Conservation (phyloP, 2,329 filamentous ascomycete species). For the Aureobasidium sp. region DNA sequence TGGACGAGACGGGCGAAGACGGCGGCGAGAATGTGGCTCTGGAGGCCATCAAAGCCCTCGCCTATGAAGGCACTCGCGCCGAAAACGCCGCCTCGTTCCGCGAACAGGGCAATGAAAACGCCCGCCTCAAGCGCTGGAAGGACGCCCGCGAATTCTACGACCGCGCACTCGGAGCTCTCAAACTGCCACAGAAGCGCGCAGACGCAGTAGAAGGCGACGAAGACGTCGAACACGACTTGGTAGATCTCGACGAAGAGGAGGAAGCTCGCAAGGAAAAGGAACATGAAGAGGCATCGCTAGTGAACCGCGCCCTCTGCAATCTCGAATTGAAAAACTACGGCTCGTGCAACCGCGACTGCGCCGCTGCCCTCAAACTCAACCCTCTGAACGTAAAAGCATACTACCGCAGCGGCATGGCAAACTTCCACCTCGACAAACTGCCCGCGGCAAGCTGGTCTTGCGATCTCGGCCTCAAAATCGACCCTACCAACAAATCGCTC, state of each 20-base stretch:
- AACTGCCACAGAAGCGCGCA: conserved; percentile 50
- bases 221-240: conserved; percentile 34
- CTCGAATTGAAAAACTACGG: conserved; percentile 84
- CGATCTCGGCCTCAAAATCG: conserved; percentile 64
- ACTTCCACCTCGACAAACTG: conserved; percentile 71
- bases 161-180: conserved; percentile 71
- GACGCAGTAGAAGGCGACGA: conserved; percentile 33
- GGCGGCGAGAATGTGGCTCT: conserved; percentile 72
- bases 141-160: conserved; percentile 90
- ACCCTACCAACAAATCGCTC: conserved; percentile 62
- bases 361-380: conserved; percentile 70
- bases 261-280: conserved; percentile 54
- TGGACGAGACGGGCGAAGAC: conserved; percentile 54
- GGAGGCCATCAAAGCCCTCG: conserved; percentile 80
- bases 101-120: conserved; percentile 86
- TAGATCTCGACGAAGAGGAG: conserved; percentile 49
- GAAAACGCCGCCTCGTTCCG: conserved; percentile 83
- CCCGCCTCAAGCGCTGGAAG: conserved; percentile 62
- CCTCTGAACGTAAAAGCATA: conserved; percentile 78
- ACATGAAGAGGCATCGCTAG: conserved; percentile 68
- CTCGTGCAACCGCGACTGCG: conserved; percentile 78
- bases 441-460: conserved; percentile 76
- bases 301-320: conserved; percentile 86
- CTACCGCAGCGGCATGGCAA: conserved; percentile 74
- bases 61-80: conserved; percentile 82